These are phyloP conservation scores for Nitzschia palea DNA, from an alignment of 108 stramenopile species.

Conservation along the genomic window DNA sequence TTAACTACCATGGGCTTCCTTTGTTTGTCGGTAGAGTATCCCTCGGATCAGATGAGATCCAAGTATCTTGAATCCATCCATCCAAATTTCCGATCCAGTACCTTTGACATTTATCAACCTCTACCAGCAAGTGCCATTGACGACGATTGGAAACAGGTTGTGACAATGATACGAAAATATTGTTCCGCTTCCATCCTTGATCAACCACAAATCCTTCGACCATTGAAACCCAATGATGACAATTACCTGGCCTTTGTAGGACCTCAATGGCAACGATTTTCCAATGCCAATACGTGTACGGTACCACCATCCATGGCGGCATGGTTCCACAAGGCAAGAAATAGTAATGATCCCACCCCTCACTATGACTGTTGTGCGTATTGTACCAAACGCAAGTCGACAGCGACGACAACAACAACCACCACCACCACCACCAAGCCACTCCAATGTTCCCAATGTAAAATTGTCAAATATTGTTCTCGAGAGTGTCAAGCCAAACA, in stretches of 20 bases:
- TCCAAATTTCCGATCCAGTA: neutral
- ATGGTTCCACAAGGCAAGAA: neutral
- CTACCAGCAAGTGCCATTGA: constrained; percentile 15
- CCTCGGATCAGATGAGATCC: neutral
- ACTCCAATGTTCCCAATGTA: constrained; percentile 5
- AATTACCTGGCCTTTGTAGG: constrained; percentile 27
- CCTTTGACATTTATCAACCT: constrained; percentile 11
- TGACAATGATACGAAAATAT: constrained; percentile 2
- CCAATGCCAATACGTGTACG: neutral
- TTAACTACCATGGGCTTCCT: constrained; percentile 20
- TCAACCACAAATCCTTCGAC: constrained; percentile 3
- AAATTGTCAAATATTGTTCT: constrained; percentile 25
- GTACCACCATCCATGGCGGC: constrained; percentile 10
- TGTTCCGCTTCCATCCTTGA: neutral
- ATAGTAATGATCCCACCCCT: constrained; percentile 9
- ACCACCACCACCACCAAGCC: neutral
- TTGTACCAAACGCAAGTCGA: constrained; percentile 1
- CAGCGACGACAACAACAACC: neutral
- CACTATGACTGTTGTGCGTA: constrained; percentile 23
- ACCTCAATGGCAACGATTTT: constrained; percentile 7
- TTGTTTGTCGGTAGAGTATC: constrained; percentile 15
- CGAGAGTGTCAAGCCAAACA: constrained; percentile 23
- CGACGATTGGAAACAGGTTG: constrained; percentile 24
- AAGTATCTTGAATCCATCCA: constrained; percentile 3
- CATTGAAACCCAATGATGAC: constrained; percentile 30